A percentile compares a stretch with the other conserved stretches of the same genome.
These are phyloP conservation scores for Chionographis japonica DNA, from an alignment of 106 monocot genomes.

Conservation along the genomic window DNA sequence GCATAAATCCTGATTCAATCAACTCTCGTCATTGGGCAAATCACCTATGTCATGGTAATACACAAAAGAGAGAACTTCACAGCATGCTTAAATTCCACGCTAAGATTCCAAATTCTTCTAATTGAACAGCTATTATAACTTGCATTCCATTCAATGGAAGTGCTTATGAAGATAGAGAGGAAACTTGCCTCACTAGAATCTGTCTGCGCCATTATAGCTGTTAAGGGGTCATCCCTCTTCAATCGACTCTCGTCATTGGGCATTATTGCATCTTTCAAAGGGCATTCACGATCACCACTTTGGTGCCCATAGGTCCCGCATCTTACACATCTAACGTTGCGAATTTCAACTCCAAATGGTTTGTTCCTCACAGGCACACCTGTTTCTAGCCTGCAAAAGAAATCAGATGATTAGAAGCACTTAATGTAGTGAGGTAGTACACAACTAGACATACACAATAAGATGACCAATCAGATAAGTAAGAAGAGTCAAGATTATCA, in stretches of 20 bases:
- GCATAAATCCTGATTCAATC: too few species aligned
- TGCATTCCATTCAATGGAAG: not conserved
- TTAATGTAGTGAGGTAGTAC: too few species aligned
- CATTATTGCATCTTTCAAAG: slow-evolving; percentile 94
- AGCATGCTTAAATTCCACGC: too few species aligned
- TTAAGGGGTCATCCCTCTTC: slow-evolving; percentile 96
- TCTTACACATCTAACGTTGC: slow-evolving; percentile 93
- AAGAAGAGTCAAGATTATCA: too few species aligned
- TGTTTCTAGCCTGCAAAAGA: slow-evolving; percentile 64
- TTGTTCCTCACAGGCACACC: slow-evolving; percentile 78
- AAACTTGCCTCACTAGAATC: slow-evolving; percentile 58
- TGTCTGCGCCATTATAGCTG: slow-evolving; percentile 78
- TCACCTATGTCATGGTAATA: too few species aligned
- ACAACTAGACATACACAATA: not conserved
- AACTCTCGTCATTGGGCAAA: too few species aligned
- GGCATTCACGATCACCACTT: slow-evolving; percentile 97
- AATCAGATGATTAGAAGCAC: not conserved
- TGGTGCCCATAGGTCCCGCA: slow-evolving; percentile 91
- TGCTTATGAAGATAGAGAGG: not conserved
- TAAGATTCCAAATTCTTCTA: not conserved
- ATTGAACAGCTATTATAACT: not conserved
- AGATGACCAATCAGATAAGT: not conserved
- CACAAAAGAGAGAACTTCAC: too few species aligned
- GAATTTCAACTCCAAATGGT: slow-evolving; percentile 92
- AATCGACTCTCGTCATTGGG: slow-evolving; percentile 88